Conservation (phyloP, 163 green algal genomes). For the Coccomyxa subellipsoidea region DNA sequence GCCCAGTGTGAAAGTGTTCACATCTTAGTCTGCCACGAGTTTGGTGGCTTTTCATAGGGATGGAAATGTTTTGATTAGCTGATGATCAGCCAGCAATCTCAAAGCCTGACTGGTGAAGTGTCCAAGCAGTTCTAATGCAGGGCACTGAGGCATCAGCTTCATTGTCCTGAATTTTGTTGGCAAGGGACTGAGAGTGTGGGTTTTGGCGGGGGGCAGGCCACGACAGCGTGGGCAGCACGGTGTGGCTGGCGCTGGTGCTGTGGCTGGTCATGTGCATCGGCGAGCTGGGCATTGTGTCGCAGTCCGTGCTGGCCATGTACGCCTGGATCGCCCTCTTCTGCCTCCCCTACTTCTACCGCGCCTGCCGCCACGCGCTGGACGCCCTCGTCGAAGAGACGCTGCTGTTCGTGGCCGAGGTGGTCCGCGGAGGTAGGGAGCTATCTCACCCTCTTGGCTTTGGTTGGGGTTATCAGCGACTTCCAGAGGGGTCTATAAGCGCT, state of each 20-base stretch:
- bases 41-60: too few species aligned
- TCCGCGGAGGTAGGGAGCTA: neutral
- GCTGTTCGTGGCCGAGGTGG: slow-evolving; percentile 9
- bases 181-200: too few species aligned
- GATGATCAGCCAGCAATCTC: too few species aligned
- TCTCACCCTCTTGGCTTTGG: neutral
- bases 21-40: too few species aligned
- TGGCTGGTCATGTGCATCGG: slow-evolving; percentile 14
- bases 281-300: slow-evolving; percentile 15
- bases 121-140: too few species aligned
- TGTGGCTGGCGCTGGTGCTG: slow-evolving; percentile 26
- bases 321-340: slow-evolving; percentile 14
- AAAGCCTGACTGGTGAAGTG: too few species aligned
- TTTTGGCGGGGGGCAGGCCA: slow-evolving; percentile 11
- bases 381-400: slow-evolving; percentile 24
- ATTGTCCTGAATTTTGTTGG: too few species aligned
- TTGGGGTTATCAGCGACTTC: neutral
- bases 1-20: too few species aligned
- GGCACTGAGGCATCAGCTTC: too few species aligned
- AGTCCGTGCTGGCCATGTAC: slow-evolving; percentile 12
- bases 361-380: slow-evolving; percentile 25
- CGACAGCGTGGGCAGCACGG: slow-evolving; percentile 16
- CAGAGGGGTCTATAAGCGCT: neutral
- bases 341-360: slow-evolving; percentile 20
- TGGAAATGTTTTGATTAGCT: too few species aligned